These are phyloP conservation scores for Epicoccum sorghinum DNA, from an alignment of 2,329 filamentous ascomycete species.

Conservation along the genomic window DNA sequence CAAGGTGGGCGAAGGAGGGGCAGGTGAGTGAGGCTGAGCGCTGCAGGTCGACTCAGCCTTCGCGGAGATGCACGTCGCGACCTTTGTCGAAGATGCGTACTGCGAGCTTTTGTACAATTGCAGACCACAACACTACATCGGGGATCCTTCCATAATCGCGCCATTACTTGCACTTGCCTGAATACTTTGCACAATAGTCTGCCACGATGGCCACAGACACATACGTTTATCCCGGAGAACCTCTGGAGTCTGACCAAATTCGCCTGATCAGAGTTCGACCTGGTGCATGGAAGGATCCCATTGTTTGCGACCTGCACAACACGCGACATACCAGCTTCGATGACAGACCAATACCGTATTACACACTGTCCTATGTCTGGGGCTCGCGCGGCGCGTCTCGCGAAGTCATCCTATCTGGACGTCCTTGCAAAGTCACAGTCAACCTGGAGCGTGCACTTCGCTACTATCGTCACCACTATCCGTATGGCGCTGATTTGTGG, in stretches of 20 bases:
- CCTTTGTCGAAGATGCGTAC: neutral
- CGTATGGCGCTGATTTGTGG: neutral
- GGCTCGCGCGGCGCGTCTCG: neutral
- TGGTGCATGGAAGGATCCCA: neutral
- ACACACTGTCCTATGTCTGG: neutral
- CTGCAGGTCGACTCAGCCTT: neutral
- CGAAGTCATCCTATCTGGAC: neutral
- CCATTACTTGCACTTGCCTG: neutral
- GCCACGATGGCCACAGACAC: neutral
- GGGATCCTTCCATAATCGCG: too few relatives aligned
- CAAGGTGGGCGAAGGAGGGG: neutral
- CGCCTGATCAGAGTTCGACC: neutral
- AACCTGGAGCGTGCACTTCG: neutral
- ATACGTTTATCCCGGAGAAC: neutral
- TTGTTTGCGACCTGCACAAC: neutral
- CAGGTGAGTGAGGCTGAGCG: neutral
- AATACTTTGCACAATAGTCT: neutral
- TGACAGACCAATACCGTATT: neutral
- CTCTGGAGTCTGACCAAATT: neutral
- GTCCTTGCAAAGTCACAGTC: neutral
- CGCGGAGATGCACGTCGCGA: neutral
- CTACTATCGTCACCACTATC: neutral
- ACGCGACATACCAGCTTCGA: neutral
- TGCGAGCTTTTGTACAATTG: too few relatives aligned
- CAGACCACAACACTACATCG: too few relatives aligned